Base-by-base conservation (phyloP, 2,329 filamentous ascomycete genomes). In the Aspergillus carbonarius region DNA sequence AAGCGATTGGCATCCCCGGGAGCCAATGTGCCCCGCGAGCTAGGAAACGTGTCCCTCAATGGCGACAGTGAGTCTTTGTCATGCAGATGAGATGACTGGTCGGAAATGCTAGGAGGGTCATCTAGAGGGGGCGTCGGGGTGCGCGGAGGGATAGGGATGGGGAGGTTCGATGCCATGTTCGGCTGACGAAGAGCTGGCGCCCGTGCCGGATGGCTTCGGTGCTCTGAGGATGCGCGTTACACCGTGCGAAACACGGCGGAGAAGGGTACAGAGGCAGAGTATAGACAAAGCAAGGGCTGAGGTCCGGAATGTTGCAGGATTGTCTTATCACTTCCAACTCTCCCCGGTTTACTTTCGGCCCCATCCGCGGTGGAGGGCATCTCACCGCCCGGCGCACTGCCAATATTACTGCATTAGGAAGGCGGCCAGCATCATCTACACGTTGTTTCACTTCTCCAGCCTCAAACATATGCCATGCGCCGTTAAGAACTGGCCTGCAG, bases 101-200 rank as follows among this genome's bases (percentile, higher is more conserved):
- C 66, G 61, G 70, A 58, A 46, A 64, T 60, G 39, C 61, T 63
- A 23, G 64, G 56, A 62, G 72, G 68, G 64, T 81, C 78, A 63
- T 85, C 82, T 68, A 83, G 80, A 63, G 86, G 86, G 64, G 86
- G 87, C 66, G 87, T 87, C 12, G 86, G 86, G 32, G 87, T 88
- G 65, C 84, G 81, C 57, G 87, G 86, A 60, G 85, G 85, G 42
- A 82, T 73, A 58, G 84, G 84, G 62, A 86, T 80, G 53, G 85
- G 82, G 63, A 85, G 79, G 64, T 78, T 79, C 59, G 84, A 81
- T 62, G 84, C 84, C 86, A 88, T 89, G 55, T 49, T 56, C 52
- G 15, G 20, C 44, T 23, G 44, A 40, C 44, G 59, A 57, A 50
- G 30, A 17, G 39, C 37, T 20, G 32, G 40, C 52, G 48, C 48